Evolutionary conservation across 2,329 filamentous ascomycete species (phyloP).

Genomic region (Paecilomyces formosus): DNA sequence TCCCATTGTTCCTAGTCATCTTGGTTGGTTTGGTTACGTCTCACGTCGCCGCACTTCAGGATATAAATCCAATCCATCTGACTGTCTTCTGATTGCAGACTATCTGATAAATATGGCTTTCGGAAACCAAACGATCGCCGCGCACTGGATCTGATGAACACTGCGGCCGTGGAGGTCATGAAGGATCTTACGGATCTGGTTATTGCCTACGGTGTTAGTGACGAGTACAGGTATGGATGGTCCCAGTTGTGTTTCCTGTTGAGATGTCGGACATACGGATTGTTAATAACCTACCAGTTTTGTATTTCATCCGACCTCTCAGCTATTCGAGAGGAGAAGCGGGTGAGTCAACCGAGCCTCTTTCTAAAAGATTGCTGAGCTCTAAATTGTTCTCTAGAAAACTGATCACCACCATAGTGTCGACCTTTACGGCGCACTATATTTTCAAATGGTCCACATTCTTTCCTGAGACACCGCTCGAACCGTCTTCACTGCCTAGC

Average conservation of each 20-base stretch:
- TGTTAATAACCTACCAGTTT: conserved; percentile 52
- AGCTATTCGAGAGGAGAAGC: conserved; percentile 75
- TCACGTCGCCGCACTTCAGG: not conserved
- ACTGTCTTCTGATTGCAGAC: conserved; percentile 40
- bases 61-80: conserved; percentile 1
- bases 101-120: conserved; percentile 77
- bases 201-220: conserved; percentile 86
- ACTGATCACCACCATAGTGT: conserved; percentile 81
- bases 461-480: conserved; percentile 65
- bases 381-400: conserved; percentile 53
- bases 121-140: conserved; percentile 86
- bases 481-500: conserved; percentile 64
- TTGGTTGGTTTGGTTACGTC: not conserved
- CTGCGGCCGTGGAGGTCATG: conserved; percentile 77
- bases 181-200: conserved; percentile 75
- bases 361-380: not conserved
- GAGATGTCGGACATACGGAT: not conserved
- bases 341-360: conserved; percentile 46
- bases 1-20: not conserved
- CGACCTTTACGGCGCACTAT: conserved; percentile 89
- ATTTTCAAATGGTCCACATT: conserved; percentile 69
- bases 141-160: conserved; percentile 90
- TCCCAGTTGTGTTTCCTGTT: not conserved
- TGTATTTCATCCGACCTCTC: conserved; percentile 74
- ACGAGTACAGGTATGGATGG: conserved; percentile 61